Evolutionary conservation across 106 monocot species (phyloP).

Genomic region (Dendrobium officinale): DNA sequence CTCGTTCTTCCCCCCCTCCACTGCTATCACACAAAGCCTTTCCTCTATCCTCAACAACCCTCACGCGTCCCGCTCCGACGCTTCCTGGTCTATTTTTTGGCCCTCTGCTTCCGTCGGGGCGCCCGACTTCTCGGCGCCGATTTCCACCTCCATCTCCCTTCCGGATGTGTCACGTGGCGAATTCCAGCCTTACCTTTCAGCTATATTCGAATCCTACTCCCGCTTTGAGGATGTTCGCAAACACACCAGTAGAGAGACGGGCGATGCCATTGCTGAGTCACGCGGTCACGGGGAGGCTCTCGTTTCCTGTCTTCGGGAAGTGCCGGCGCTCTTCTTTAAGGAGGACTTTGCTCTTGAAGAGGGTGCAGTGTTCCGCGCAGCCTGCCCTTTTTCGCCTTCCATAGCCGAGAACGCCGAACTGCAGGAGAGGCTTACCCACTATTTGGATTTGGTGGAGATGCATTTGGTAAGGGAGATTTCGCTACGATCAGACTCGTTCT

Average conservation of each 20-base stretch:
- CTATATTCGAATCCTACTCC: slow-evolving; percentile 63
- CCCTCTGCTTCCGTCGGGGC: slow-evolving; percentile 25
- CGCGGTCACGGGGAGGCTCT: slow-evolving; percentile 65
- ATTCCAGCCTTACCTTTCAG: slow-evolving; percentile 55
- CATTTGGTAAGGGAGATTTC: slow-evolving; percentile 89
- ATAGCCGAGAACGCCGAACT: slow-evolving; percentile 39
- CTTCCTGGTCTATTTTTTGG: slow-evolving; percentile 67
- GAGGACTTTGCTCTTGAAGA: slow-evolving; percentile 88
- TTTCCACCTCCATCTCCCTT: slow-evolving; percentile 27
- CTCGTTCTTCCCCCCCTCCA: slow-evolving; percentile 11
- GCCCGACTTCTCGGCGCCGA: slow-evolving; percentile 21
- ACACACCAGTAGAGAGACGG: slow-evolving; percentile 44
- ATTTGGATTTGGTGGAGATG: slow-evolving; percentile 90
- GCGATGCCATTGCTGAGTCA: slow-evolving; percentile 9
- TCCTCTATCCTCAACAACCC: slow-evolving; percentile 97
- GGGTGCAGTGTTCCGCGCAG: slow-evolving; percentile 63
- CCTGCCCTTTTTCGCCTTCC: slow-evolving; percentile 70
- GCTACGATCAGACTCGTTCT: slow-evolving; percentile 85
- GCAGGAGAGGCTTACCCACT: slow-evolving; percentile 83
- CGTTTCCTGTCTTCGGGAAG: slow-evolving; percentile 81
- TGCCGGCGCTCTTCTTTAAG: slow-evolving; percentile 90
- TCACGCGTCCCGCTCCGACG: slow-evolving; percentile 37
- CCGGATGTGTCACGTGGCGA: slow-evolving; percentile 45
- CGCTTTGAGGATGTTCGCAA: slow-evolving; percentile 70
- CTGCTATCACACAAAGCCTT: slow-evolving; percentile 56